Conservation (phyloP, 2,329 filamentous ascomycete genomes). For the Claviceps africana region DNA sequence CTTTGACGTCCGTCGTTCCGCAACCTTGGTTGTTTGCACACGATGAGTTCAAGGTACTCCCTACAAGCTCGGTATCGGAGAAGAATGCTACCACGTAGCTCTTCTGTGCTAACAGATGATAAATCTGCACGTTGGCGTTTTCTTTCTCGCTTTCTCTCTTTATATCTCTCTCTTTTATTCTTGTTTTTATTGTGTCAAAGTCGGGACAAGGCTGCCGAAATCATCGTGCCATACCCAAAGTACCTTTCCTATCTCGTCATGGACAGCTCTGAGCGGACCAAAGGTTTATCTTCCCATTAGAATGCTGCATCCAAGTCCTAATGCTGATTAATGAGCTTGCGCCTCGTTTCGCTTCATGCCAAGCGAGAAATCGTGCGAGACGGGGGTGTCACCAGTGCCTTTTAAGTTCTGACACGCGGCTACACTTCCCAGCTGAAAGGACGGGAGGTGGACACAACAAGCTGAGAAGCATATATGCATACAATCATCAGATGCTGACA, state of each 20-base stretch:
- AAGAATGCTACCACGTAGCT: neutral
- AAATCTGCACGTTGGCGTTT: neutral
- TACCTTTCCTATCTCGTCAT: slow-evolving; percentile 58
- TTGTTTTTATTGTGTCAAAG: no score
- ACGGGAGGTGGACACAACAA: neutral
- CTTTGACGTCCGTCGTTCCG: neutral
- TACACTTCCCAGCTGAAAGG: neutral
- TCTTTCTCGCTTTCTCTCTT: no score
- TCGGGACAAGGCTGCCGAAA: slow-evolving; percentile 47
- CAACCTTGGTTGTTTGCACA: neutral
- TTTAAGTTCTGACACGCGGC: neutral
- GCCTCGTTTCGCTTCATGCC: neutral
- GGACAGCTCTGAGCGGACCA: slow-evolving; percentile 17
- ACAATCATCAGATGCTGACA: neutral
- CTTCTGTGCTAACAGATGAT: neutral
- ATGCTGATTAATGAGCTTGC: neutral
- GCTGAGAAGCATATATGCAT: neutral
- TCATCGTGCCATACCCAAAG: slow-evolving; percentile 46
- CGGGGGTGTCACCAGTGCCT: neutral
- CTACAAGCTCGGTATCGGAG: neutral
- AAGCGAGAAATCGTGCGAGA: neutral
- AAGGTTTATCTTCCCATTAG: neutral
- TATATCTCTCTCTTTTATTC: no score
- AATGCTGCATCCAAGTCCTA: neutral
- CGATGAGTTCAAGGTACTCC: neutral